Evolutionary conservation across 1,284 basidiomycete genomes (phyloP), one percentile per base, ranked within the genome.

Genomic region (Leccinum solheimii): DNA sequence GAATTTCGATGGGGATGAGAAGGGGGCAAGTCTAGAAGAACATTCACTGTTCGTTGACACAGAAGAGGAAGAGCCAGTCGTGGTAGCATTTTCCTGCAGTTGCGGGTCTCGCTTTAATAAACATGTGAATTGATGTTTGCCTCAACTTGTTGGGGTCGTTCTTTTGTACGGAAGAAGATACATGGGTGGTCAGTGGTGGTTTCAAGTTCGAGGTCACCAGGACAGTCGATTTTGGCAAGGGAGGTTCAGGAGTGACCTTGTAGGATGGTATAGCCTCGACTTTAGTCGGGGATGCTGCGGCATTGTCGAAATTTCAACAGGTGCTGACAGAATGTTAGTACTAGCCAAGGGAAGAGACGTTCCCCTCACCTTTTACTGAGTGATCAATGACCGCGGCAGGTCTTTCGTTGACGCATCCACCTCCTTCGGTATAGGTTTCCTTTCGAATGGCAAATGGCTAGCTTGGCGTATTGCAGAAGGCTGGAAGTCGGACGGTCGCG

Each of bases 1-100:
- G 1, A 75, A 61, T 53, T 72, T 73, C 1, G 72, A 76, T 26
- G 68, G 66, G 23, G 72, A 73, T 1, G 59, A 52, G 10, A 38
- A 34, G 14, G 57, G 50, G 1, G 34, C 32, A 2, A 14, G 30
- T 57, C 30, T 69, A 19, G 62, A 64, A 2, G 53, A 34, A 23
- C 40, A 54, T 55, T n/a, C 56, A 0, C 30, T 51, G n/a, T 23
- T 53, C 32, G 54, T 63, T 11, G 60, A 62, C 5, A 58, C 55
- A 4, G 60, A 59, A 21, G 43, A 36, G 14, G 43, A 32, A 3
- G 57, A 10, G 19, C 10, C 40, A 2, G 19, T 38, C 4, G 21
- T 7, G 13, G 27, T 2, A 36, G 23, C 6, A 11, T 26, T 16
- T 4, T 4, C 38, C 13, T 9, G 16, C 13, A 2, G 14, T n/a